Base-by-base conservation (phyloP, 179 eudicot species). In the Drosera spatulata region DNA sequence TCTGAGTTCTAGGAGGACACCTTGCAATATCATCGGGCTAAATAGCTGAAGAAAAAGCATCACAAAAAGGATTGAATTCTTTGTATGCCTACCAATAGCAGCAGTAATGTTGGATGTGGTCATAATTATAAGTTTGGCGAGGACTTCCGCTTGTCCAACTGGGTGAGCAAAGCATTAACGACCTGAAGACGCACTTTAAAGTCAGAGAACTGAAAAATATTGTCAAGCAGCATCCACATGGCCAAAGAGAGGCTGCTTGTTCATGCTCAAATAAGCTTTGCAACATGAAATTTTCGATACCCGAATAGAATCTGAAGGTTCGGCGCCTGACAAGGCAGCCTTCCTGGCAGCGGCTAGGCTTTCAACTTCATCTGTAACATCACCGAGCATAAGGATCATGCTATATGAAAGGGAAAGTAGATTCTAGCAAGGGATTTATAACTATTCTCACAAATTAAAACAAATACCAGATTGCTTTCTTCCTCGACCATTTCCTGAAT, bases 401-500 rank as follows among this genome's bases (percentile, higher is more conserved):
- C 66, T 48, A n/a, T 44, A 50, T 10, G 45, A 43, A n/a, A 44
- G 13, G 53, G 6, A 15, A 43, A 40, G 37, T 33, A 15, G 2
- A 44, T 54, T 40, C 14, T 44, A 59, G 63, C 11, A 41, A 37
- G 50, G 56, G 46, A 2, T 7, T 22, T 55, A 40, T 41, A 45
- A 37, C 42, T 60, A 10, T 59, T 70, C 96, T 86, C 79, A 88
- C 99, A 96, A 63, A 93, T 93, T 59, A 93, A 75, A 75, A 93
- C 96, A 80, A 93, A 93, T 69, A 93, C 95, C 67, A 93, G 85
- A 73, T 72, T 86, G 81, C 71, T 86, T 71, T 86, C 96, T 62
- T 93, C 99, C 79, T 93, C 99, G 42, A 93, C 95, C 99, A 93
- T 93, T 64, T 93, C 98, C 70, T 93, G 96, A 71, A 93, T 86